Evolutionary conservation across 768 basidiomycete species (phyloP), one percentile per base, ranked within the genome.

Genomic region (Goffeauzyma gilvescens): DNA sequence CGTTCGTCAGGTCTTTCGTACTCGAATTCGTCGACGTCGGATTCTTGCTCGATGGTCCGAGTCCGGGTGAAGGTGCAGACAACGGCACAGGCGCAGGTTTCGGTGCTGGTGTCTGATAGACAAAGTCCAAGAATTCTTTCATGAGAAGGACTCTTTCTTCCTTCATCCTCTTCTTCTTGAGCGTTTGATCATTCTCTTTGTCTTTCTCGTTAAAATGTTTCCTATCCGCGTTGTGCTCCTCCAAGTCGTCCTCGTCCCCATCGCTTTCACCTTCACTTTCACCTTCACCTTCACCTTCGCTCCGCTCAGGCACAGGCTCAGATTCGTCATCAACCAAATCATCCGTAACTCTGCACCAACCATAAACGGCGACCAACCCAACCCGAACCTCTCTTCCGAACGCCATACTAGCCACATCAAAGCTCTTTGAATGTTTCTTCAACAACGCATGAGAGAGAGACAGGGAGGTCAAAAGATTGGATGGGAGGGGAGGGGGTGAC

Each of bases 311-410:
- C 14, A 32, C 31, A 13, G 18, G 14, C 31, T 32, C 31, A 22
- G 23, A n/a, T 15, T 24, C 37, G 14, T 38, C 37, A 26, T 38
- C 37, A 25, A 38, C 27, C 37, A 38, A 23, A 21, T 58, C 52
- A 35, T 61, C 60, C 4, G 60, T 60, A 10, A 62, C 54, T 21
- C 60, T 32, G 36, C 57, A 59, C 60, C 60, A 62, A 22, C 57
- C 55, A 36, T 60, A 62, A 18, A 62, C 48, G 8, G 57, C 60
- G 15, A 62, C 50, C 31, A 62, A 46, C 1, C 53, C 57, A 21
- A 55, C 50, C 38, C 60, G 24, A 50, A 62, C 60, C 33, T 62
- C 60, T 38, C 60, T 42, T 15, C 50, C 53, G 50, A 58, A 62
- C 28, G 58, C 60, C 8, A 62, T 38, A 44, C 58, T 60, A 3